Evolutionary conservation across 768 basidiomycete genomes (phyloP), one percentile per base, ranked within the genome.

Genomic region (Fistulinella prunicolor): DNA sequence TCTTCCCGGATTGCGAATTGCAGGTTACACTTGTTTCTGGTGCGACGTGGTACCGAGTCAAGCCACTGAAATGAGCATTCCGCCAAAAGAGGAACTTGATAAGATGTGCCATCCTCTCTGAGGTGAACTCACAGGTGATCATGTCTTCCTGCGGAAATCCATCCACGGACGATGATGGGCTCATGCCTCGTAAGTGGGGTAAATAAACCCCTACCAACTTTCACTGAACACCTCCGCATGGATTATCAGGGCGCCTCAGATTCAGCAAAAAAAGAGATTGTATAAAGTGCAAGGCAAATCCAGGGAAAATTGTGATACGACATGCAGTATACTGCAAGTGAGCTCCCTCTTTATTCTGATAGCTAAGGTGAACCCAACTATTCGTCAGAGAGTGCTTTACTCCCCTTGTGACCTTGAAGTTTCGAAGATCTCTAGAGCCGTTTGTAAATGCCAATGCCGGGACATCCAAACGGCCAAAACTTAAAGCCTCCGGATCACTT

Each of bases 251-350:
- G 26, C 80, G 82, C 21, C 68, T 71, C 44, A 88, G 80, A 58
- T 86, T 80, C 57, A 85, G 86, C 61, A 82, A 79, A 65, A 75
- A 81, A 3, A 83, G 73, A 50, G 61, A 66, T 12, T 92, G 89
- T 55, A 74, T 88, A n/a, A 85, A 83, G 58, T 92, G 89, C 66
- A 90, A 88, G 62, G 69, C 66, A 24, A 76, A 75, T 21, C 54
- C 46, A 7, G 89, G 86, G 20, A 86, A 82, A 44, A 70, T 90
- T 23, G 82, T 89, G 40, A 80, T 90, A 46, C 76, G 87, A 35
- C 86, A 91, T 62, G 81, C 85, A 13, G 85, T 88, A 17, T 92
- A 91, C 60, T 92, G 89, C 86, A 88, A 82, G 89, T 89, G 58
- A 57, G 80, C 28, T 3, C 3, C 3, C 12, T 34, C 32, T 14